These are phyloP conservation scores for Globisporangium emineosum DNA, from an alignment of 352 stramenopile species.

Conservation along the genomic window DNA sequence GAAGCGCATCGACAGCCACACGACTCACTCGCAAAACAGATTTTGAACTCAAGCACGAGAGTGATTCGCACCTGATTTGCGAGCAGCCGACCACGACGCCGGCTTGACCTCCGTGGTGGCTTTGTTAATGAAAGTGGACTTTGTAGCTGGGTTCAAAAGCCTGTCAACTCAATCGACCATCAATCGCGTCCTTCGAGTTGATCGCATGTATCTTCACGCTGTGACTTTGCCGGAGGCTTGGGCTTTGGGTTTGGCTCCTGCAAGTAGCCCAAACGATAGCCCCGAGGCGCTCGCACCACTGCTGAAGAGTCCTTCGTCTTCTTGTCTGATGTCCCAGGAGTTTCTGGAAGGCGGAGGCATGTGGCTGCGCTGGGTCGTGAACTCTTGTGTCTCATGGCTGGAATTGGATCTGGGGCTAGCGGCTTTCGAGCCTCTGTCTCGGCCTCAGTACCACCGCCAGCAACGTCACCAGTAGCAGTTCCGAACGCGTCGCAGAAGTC, in stretches of 20 bases:
- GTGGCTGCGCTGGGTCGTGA: neutral
- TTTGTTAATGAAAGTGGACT: too few relatives aligned
- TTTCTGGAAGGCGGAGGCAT: too few relatives aligned
- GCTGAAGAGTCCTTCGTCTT: neutral
- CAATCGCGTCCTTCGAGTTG: neutral
- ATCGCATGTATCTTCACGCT: neutral
- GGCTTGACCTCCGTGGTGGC: too few relatives aligned
- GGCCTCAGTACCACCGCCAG: neutral
- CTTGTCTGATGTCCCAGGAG: neutral
- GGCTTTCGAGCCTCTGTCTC: neutral
- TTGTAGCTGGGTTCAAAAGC: neutral
- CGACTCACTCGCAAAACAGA: neutral
- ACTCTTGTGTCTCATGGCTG: neutral
- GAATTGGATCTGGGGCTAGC: neutral
- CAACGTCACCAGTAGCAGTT: neutral
- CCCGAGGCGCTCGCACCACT: neutral
- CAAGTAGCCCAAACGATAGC: constrained; percentile 1
- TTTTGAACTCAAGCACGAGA: too few relatives aligned
- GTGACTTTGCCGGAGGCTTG: neutral
- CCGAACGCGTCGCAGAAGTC: constrained; percentile 39
- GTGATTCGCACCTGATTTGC: neutral
- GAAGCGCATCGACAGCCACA: neutral
- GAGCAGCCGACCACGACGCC: too few relatives aligned
- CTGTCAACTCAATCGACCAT: neutral
- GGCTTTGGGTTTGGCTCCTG: neutral